Base-by-base conservation (phyloP, 164 flowering plant species). In the Vitis rotundifolia region DNA sequence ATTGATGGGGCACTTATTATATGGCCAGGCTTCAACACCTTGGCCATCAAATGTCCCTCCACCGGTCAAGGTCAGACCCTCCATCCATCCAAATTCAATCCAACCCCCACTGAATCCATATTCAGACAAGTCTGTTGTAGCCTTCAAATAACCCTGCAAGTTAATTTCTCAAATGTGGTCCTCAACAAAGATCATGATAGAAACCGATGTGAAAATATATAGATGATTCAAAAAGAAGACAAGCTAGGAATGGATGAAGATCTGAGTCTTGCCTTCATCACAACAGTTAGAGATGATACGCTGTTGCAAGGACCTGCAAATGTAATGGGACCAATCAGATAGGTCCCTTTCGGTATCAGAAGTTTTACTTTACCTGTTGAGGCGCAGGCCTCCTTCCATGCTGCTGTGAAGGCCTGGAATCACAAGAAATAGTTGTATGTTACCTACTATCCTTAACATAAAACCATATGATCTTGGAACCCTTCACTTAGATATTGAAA, bases 11-110 rank as follows among this genome's bases (percentile, higher is more conserved):
- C 90, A 86, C 8, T 71, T 73, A 61, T 88, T 86, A 71, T 57
- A 77, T 5, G 87, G 86, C 95, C 95, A 92, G 8, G 91, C 81
- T 37, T 59, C 28, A 49, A 86, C 77, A 10, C 95, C 97, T 75
- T 85, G 90, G 31, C 95, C 95, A 66, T 92, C 92, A 64, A 92
- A 85, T 26, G 84, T 78, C 0, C 97, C 91, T 11, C 85, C 81
- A 10, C 97, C 97, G 8, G 75, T 80, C 71, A 90, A 61, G 44
- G 80, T 87, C 54, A 90, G 71, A 0, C 85, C 83, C 0, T 87
- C 75, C 2, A 90, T 49, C 81, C 82, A 72, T 47, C 73, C 75
- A 59, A 92, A 87, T 59, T 80, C 76, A 47, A 92, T 22, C 97
- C 93, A 92, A 47, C 79, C 88, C 31, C 75, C 68, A 1, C 75